Percentiles rank a stretch among this genome's conserved stretches.
Conservation (phyloP, 441 rosid species). For the Syzygium malaccense region DNA sequence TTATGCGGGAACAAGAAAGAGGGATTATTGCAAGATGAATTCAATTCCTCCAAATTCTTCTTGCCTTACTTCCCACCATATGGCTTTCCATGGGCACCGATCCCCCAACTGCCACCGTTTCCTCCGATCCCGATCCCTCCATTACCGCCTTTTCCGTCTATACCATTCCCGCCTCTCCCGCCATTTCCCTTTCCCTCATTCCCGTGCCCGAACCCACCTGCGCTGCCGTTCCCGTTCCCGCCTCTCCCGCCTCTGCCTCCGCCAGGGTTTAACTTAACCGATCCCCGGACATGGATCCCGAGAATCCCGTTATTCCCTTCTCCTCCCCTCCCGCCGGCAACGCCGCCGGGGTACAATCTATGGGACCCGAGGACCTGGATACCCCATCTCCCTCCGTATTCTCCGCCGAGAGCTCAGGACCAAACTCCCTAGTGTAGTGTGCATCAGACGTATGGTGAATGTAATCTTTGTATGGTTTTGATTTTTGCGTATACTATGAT, state of each 20-base stretch:
- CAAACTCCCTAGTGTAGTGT: slow-evolving; percentile 20
- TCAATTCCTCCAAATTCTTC: slow-evolving; percentile 40
- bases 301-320: slow-evolving; percentile 8
- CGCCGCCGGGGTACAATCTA: slow-evolving; percentile 20
- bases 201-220: background rate
- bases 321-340: slow-evolving; percentile 22
- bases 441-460: background rate
- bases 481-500: slow-evolving; percentile 16
- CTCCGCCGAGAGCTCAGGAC: slow-evolving; percentile 25
- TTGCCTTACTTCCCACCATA: slow-evolving; percentile 51
- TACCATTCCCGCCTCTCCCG: slow-evolving; percentile 12
- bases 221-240: slow-evolving; percentile 5
- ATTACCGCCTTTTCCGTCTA: slow-evolving; percentile 1
- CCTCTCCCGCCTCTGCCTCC: background rate
- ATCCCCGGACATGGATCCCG: slow-evolving; percentile 12
- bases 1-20: slow-evolving; percentile 29
- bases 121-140: slow-evolving; percentile 1
- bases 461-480: background rate
- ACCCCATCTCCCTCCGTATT: slow-evolving; percentile 33
- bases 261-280: slow-evolving; percentile 9
- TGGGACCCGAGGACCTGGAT: slow-evolving; percentile 34
- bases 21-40: slow-evolving; percentile 1
- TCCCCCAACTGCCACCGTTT: slow-evolving; percentile 16
- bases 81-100: slow-evolving; percentile 48
- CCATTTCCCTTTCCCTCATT: background rate